phyloP scores from a whole-genome alignment of 768 basidiomycete genomes.

The Naganishia randhawae region DNA sequence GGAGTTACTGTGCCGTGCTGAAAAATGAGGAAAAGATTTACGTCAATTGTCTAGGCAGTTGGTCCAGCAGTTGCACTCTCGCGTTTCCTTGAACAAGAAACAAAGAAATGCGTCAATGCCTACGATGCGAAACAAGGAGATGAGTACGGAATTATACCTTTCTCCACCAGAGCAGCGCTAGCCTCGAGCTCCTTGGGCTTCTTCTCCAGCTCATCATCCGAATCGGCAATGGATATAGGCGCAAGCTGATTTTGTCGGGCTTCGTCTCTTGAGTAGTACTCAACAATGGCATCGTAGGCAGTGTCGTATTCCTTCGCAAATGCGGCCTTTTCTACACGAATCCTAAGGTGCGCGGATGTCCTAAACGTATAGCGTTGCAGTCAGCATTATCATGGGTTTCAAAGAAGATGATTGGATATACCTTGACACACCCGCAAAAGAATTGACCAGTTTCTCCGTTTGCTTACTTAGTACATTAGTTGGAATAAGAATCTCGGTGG shows the following conservation, averaged over 20 bases:
- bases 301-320: not conserved
- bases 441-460: slow-evolving; percentile 67
- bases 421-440: slow-evolving; percentile 21
- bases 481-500: slow-evolving; percentile 73
- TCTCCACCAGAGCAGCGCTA: not conserved
- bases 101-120: not conserved
- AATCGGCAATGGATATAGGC: not conserved
- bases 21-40: slow-evolving; percentile 4
- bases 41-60: slow-evolving; percentile 12
- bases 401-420: not conserved
- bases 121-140: not conserved
- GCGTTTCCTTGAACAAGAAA: not conserved
- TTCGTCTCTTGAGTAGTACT: slow-evolving; percentile 1
- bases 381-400: not conserved
- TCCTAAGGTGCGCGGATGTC: slow-evolving; percentile 25
- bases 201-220: slow-evolving; percentile 9
- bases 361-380: not conserved
- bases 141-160: not conserved
- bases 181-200: too few relatives aligned
- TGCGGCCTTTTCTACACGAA: slow-evolving; percentile 8
- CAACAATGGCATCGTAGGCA: not conserved
- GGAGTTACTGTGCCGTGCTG: not conserved
- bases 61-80: not conserved
- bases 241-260: not conserved
- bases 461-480: slow-evolving; percentile 60